Conservation (phyloP, 257 asterid species). For the Solanum verrucosum region DNA sequence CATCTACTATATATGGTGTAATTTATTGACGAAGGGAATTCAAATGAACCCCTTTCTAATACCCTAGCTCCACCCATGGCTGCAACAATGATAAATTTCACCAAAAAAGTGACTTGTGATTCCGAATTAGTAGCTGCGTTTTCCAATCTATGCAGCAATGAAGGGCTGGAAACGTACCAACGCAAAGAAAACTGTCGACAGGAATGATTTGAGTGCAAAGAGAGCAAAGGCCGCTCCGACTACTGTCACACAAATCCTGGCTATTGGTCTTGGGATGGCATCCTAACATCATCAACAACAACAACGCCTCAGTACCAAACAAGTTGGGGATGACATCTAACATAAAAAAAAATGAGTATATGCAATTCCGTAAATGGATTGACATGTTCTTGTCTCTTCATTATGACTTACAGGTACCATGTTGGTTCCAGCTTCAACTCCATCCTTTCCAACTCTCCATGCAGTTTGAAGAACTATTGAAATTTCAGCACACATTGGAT, state of each 20-base stretch:
- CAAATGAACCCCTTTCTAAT: not conserved
- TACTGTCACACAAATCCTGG: constrained; percentile 57
- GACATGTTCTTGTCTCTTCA: not conserved
- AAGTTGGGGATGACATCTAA: constrained; percentile 38
- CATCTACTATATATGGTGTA: not conserved
- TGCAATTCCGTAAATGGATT: not conserved
- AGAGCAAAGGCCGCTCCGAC: constrained; percentile 43
- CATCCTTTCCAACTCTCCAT: constrained; percentile 81
- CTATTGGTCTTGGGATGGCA: constrained; percentile 76
- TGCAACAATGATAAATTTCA: not conserved
- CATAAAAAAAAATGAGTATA: not conserved
- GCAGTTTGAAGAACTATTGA: constrained; percentile 54
- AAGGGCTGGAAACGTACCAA: constrained; percentile 45
- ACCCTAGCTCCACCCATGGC: not conserved
- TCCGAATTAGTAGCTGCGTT: not conserved
- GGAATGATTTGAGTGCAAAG: constrained; percentile 70
- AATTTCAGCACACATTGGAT: not conserved
- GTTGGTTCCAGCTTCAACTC: constrained; percentile 83
- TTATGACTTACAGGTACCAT: constrained; percentile 72
- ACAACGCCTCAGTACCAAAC: not conserved
- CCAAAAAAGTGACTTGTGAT: not conserved
- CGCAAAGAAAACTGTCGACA: constrained; percentile 74
- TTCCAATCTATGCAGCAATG: not conserved
- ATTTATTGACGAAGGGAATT: not conserved
- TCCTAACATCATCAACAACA: constrained; percentile 23